Base-by-base conservation (phyloP, 345 rosid genomes). In the Brassica carinata region DNA sequence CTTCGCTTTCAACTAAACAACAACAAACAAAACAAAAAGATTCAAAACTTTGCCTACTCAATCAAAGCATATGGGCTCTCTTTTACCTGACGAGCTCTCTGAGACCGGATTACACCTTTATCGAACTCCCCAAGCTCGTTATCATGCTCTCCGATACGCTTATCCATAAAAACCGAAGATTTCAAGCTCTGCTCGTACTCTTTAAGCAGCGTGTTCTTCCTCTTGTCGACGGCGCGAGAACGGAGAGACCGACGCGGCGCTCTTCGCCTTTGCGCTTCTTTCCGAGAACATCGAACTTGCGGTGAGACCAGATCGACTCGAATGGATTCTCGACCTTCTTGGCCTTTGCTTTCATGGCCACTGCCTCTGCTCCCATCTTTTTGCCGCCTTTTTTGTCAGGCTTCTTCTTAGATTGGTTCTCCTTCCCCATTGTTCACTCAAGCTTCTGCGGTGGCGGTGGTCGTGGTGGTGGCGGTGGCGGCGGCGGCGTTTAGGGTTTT, bases 191-290 rank as follows among this genome's bases (percentile, higher is more conserved):
- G 88, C 81, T 93, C 88, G 45, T 93, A 96, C 86, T 96, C 99
- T 80, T 90, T 93, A 72, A 88, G 78, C 82, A 93, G 79, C 34
- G 99, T 91, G 78, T 89, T 90, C 79, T 83, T 90, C 85, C 99
- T 89, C 92, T 90, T 93, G 11, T 93, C 91, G 36, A 95, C 89
- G 19, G 90, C 89, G 1, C 74, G 85, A 30, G 93, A 88, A 2
- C 98, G 3, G 97, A 79, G 4, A 84, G 86, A n/a, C 97, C 94
- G 17, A 86, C 29, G 18, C 92, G 91, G 34, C 89, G 88, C 63
- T 95, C 92, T 69, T 93, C 99, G 2, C 99, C 99, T 80, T 90
- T 91, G 62, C 93, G 88, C 68, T 92, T 96, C 87, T 91, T 89
- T 29, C 98, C 99, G 51, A 96, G 90, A 65, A 93, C 78, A 63